A percentile compares a stretch with the other conserved stretches of the same genome.
phyloP scores from a whole-genome alignment of 1,284 basidiomycete species.

The Leccinum subfulvum region DNA sequence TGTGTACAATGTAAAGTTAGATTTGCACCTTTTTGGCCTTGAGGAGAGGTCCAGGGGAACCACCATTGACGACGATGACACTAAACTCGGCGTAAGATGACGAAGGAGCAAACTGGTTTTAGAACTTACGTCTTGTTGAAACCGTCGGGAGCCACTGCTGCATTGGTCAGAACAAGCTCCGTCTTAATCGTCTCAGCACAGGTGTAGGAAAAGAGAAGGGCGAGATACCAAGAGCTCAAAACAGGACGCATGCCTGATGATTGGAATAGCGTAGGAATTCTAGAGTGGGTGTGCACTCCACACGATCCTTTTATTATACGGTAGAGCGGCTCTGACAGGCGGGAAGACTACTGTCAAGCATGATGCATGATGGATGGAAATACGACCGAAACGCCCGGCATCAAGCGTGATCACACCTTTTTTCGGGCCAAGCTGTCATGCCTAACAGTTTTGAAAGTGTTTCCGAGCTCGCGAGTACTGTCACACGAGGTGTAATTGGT shows the following conservation, averaged over 20 bases:
- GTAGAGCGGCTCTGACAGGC: background rate
- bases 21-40: constrained; percentile 30
- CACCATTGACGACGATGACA: constrained; percentile 29
- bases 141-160: constrained; percentile 34
- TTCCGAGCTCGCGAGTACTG: background rate
- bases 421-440: background rate
- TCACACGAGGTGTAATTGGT: background rate
- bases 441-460: background rate
- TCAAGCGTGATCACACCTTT: background rate
- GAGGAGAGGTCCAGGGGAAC: constrained; percentile 24
- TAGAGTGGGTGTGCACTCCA: background rate
- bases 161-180: constrained; percentile 29
- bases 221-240: constrained; percentile 11
- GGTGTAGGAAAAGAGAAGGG: constrained; percentile 10
- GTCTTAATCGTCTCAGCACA: constrained; percentile 15
- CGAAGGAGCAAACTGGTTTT: background rate
- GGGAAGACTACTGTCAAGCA: background rate
- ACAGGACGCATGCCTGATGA: constrained; percentile 15
- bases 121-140: constrained; percentile 22
- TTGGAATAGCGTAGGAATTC: background rate
- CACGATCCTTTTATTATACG: background rate
- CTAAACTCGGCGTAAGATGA: constrained; percentile 5
- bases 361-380: background rate
- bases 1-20: constrained; percentile 27
- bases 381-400: background rate